Percentiles rank a stretch among this genome's conserved stretches.
Evolutionary conservation across 805 yeast species (phyloP).

Genomic region (Suhomyces tanzawaensis): DNA sequence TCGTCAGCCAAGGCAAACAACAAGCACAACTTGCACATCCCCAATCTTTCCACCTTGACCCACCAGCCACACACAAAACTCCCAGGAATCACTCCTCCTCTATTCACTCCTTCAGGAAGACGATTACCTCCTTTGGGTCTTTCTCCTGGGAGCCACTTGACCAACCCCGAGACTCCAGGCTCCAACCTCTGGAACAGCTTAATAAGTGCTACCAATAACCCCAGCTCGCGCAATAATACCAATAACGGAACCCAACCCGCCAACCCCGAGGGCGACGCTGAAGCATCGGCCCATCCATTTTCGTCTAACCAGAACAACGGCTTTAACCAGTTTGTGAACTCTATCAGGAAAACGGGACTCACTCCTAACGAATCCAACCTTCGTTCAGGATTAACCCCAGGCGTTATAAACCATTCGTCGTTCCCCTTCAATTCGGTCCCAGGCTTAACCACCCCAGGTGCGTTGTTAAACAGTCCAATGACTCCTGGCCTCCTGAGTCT

Average conservation of each 20-base stretch:
- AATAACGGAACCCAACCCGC: constrained; percentile 9
- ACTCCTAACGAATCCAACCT: constrained; percentile 76
- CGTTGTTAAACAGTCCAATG: constrained; percentile 41
- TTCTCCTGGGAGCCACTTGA: constrained; percentile 41
- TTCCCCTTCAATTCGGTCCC: constrained; percentile 36
- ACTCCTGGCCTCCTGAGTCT: constrained; percentile 47
- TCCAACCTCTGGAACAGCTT: constrained; percentile 47
- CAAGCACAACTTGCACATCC: constrained; percentile 37
- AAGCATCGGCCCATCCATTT: constrained; percentile 6
- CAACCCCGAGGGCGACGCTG: constrained; percentile 11
- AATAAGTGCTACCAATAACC: constrained; percentile 39
- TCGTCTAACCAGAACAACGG: constrained; percentile 10
- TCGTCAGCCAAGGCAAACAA: constrained; percentile 38
- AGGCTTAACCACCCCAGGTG: constrained; percentile 40
- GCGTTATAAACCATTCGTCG: constrained; percentile 32
- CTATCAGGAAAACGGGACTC: constrained; percentile 52
- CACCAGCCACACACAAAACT: constrained; percentile 18
- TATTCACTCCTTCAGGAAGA: constrained; percentile 60
- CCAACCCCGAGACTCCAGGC: constrained; percentile 53
- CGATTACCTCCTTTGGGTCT: constrained; percentile 52
- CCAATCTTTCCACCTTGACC: constrained; percentile 28
- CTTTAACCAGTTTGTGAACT: constrained; percentile 26
- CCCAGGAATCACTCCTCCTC: constrained; percentile 46
- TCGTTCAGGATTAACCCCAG: constrained; percentile 73
- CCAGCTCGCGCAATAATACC: constrained; percentile 2